phyloP scores from a whole-genome alignment of 2,329 filamentous ascomycete species.

The Chalaropsis thielavioides region DNA sequence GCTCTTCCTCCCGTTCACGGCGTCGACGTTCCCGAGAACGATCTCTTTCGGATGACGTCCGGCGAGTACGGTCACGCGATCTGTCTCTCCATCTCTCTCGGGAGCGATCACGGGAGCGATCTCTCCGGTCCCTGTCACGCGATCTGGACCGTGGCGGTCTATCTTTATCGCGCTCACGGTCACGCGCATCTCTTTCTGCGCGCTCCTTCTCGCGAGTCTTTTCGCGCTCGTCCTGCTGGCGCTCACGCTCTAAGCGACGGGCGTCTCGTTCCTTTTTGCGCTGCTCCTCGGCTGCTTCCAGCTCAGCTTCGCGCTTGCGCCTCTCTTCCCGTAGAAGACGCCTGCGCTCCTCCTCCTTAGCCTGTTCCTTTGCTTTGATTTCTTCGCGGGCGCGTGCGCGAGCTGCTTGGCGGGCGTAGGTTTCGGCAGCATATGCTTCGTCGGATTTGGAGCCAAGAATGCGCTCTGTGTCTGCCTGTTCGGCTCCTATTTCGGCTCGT shows the following conservation, averaged over 20 bases:
- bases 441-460: slow-evolving; percentile 56
- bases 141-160: neutral
- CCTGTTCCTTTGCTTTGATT: slow-evolving; percentile 42
- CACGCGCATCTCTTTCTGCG: slow-evolving; percentile 25
- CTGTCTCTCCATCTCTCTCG: slow-evolving; percentile 18
- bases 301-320: slow-evolving; percentile 34
- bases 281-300: slow-evolving; percentile 36
- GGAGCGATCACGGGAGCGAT: slow-evolving; percentile 11
- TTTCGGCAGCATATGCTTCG: slow-evolving; percentile 56
- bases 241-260: slow-evolving; percentile 36
- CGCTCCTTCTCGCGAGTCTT: slow-evolving; percentile 27
- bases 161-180: slow-evolving; percentile 22
- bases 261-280: slow-evolving; percentile 38
- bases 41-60: slow-evolving; percentile 15
- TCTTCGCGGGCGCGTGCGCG: slow-evolving; percentile 49
- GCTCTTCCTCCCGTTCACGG: slow-evolving; percentile 26
- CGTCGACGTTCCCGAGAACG: slow-evolving; percentile 23
- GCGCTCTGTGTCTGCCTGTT: slow-evolving; percentile 51
- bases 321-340: slow-evolving; percentile 44
- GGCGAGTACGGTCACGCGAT: slow-evolving; percentile 16
- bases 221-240: slow-evolving; percentile 42
- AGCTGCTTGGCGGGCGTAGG: slow-evolving; percentile 42
- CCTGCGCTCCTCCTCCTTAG: slow-evolving; percentile 47
- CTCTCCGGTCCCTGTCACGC: slow-evolving; percentile 4
- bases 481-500: slow-evolving; percentile 51